phyloP scores from a whole-genome alignment of 2,329 filamentous ascomycete genomes.

The Stachybotrys echinatus region DNA sequence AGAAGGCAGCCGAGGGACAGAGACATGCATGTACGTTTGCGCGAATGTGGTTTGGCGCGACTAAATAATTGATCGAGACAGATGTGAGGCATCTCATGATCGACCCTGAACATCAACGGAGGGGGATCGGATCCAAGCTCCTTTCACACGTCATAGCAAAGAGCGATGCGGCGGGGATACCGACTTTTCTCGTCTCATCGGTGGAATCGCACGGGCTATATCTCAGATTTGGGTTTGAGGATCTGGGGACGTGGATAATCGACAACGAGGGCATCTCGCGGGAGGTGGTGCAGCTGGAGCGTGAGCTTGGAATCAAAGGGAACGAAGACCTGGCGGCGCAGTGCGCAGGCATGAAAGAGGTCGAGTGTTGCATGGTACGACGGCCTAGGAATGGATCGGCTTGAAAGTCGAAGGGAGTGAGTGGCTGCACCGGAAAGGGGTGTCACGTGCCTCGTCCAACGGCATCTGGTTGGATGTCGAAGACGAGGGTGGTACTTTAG shows the following conservation, averaged over 20 bases:
- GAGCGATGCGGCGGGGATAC: constrained; percentile 7
- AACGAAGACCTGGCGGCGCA: constrained; percentile 5
- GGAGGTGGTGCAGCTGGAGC: constrained; percentile 6
- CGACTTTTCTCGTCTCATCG: constrained; percentile 12
- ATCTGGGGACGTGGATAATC: constrained; percentile 10
- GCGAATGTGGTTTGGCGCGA: too few relatives aligned
- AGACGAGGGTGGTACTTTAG: too few relatives aligned
- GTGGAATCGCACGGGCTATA: constrained; percentile 14
- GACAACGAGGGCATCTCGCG: constrained; percentile 11
- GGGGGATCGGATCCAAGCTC: constrained; percentile 10
- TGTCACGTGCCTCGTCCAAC: not conserved
- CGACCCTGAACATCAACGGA: constrained; percentile 12
- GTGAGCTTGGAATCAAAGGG: constrained; percentile 4
- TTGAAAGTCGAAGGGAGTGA: not conserved
- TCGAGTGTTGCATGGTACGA: constrained; percentile 12
- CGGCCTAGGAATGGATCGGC: not conserved
- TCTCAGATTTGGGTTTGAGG: constrained; percentile 9
- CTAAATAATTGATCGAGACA: too few relatives aligned
- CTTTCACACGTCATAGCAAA: constrained; percentile 5
- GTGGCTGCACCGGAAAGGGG: not conserved
- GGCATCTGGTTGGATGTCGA: not conserved
- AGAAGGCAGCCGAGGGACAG: too few relatives aligned
- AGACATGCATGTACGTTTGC: too few relatives aligned
- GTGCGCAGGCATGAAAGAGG: constrained; percentile 12
- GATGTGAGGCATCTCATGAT: constrained; percentile 17